Base-by-base conservation (phyloP, 2,329 filamentous ascomycete genomes). In the Fusarium piperis region DNA sequence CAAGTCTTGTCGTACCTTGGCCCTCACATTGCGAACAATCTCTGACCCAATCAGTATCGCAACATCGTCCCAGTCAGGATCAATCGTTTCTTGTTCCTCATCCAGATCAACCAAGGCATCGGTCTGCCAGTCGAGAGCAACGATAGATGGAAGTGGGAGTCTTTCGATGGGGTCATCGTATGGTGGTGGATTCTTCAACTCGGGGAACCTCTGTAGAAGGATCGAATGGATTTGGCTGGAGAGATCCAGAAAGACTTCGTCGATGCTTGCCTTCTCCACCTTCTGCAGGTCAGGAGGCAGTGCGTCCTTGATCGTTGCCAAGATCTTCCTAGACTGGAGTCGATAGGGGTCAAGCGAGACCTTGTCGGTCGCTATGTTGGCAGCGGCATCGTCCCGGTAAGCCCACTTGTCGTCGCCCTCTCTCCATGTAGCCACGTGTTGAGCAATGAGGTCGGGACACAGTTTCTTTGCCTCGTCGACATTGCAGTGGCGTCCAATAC, bases 31-130 rank as follows among this genome's bases (percentile, higher is more conserved):
- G 20, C 94, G 89, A 35, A 98, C 90, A 75, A 98, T 96, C 78
- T 98, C 94, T 3, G 94, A 95, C 0, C 93, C 96, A 76, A 98
- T 90, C 32, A 94, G 85, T 79, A 97, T 93, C 16, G 90, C 93
- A 72, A 98, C 88, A 83, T 99, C 96, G 80, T 99, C 95, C 96
- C 96, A 99, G 81, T 99, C 96, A 1, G 94, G 94, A 77, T 97
- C 92, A 73, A 92, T 88, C 20, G 91, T 88, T 80, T 97, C 95
- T 12, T 89, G 88, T 67, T 94, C 89, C 26, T 90, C 86, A 72
- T 96, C 91, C 55, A 97, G 84, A 78, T 95, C 94, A 16, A 97
- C 86, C 62, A 97, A 83, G n/a, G 90, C 92, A 82, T 97, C 94
- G 0, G 92, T 89, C 68, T 91, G 85, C 95, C 95, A 98, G 78